Percentiles rank a stretch among this genome's conserved stretches.
Conservation (phyloP, 2,329 filamentous ascomycete species). For the Elsinoe fawcettii region DNA sequence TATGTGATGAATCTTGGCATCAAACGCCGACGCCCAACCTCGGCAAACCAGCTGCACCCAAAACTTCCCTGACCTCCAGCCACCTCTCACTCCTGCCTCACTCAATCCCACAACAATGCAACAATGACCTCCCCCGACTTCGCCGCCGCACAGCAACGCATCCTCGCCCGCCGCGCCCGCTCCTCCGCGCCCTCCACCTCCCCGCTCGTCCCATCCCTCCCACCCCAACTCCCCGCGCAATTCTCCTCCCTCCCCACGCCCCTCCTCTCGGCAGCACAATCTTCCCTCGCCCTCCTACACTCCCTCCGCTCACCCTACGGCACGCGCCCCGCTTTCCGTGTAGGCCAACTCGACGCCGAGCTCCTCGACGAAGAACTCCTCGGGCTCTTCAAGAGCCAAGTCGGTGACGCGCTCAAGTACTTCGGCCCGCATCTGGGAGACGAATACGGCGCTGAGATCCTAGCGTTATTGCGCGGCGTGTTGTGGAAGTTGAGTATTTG, state of each 20-base stretch:
- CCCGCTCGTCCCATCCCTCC: constrained; percentile 32
- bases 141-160: constrained; percentile 79
- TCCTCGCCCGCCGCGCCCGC: constrained; percentile 65
- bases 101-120: neutral
- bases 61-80: neutral
- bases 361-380: constrained; percentile 89
- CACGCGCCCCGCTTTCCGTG: constrained; percentile 77
- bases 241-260: constrained; percentile 43
- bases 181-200: constrained; percentile 21
- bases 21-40: constrained; percentile 11
- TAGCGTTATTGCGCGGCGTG: constrained; percentile 64
- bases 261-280: constrained; percentile 43
- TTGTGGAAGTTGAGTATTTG: constrained; percentile 94
- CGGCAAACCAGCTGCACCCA: neutral
- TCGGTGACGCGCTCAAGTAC: constrained; percentile 81
- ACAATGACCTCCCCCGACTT: constrained; percentile 60
- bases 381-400: constrained; percentile 74
- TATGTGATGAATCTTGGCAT: neutral
- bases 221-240: constrained; percentile 20
- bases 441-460: constrained; percentile 81
- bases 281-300: constrained; percentile 19
- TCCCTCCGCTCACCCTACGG: constrained; percentile 67
- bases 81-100: neutral
- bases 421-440: constrained; percentile 71
- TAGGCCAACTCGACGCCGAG: constrained; percentile 93